Evolutionary conservation across 768 basidiomycete genomes (phyloP).

Genomic region (Crassisporium funariophilum): DNA sequence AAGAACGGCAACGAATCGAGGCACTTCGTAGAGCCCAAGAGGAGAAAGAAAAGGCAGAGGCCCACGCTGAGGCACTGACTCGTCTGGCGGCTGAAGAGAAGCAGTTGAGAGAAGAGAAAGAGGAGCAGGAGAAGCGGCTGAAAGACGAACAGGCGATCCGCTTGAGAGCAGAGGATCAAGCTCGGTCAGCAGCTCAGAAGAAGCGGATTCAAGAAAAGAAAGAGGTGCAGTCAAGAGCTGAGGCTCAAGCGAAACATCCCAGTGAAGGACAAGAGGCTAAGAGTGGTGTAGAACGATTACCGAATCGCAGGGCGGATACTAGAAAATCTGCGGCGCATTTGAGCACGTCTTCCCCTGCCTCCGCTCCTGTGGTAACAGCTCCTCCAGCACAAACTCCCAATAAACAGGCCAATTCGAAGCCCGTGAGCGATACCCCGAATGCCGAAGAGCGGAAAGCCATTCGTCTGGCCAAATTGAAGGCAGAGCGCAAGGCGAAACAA

Average conservation of each 20-base stretch:
- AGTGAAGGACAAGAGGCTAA: constrained; percentile 1
- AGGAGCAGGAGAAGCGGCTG: constrained; percentile 9
- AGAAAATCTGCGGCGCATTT: no score
- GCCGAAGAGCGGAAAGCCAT: constrained; percentile 8
- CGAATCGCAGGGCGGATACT: no score
- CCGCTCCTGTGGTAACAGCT: no score
- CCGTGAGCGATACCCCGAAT: constrained; percentile 2
- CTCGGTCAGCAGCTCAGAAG: constrained; percentile 3
- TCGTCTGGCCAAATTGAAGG: constrained; percentile 12
- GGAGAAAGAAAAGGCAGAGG: no score
- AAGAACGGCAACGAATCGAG: constrained; percentile 16
- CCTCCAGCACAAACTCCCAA: no score
- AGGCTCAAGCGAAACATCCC: constrained; percentile 6
- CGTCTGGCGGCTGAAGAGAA: no score
- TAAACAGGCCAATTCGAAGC: background rate
- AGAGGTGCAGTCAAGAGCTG: constrained; percentile 14
- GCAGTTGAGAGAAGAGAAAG: constrained; percentile 4
- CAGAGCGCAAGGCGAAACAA: constrained; percentile 9
- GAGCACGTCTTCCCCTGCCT: no score
- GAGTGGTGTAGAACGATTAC: background rate
- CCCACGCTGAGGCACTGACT: no score
- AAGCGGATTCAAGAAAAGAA: constrained; percentile 1
- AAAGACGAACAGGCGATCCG: background rate
- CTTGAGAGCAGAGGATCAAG: constrained; percentile 15
- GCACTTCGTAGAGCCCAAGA: constrained; percentile 11